Evolutionary conservation across 108 stramenopile genomes (phyloP).

Genomic region (Nitzschia inconspicua): DNA sequence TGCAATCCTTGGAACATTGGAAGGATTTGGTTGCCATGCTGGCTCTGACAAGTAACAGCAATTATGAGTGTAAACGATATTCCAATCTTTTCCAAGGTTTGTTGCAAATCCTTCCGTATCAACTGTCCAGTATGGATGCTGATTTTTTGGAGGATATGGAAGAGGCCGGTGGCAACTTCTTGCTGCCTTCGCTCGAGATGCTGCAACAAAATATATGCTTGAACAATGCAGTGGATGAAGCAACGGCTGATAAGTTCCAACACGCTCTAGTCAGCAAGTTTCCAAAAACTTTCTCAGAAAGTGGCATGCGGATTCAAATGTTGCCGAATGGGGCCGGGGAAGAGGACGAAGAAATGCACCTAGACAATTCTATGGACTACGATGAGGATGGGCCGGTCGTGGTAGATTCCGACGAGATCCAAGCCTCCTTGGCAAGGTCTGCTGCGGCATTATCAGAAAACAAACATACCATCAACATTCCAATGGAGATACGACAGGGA

Average conservation of each 20-base stretch:
- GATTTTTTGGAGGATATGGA: constrained; percentile 79
- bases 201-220: constrained; percentile 20
- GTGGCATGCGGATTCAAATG: neutral
- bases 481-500: constrained; percentile 10
- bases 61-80: neutral
- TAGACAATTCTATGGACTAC: constrained; percentile 33
- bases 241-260: constrained; percentile 9
- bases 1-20: constrained; percentile 81
- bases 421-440: constrained; percentile 59
- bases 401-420: constrained; percentile 51
- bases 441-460: neutral
- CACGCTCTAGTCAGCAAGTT: constrained; percentile 14
- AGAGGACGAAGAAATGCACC: constrained; percentile 12
- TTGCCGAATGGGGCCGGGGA: neutral
- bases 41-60: constrained; percentile 10
- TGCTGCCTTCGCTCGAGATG: constrained; percentile 43
- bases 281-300: constrained; percentile 12
- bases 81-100: constrained; percentile 38
- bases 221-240: neutral
- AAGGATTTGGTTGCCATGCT: constrained; percentile 50
- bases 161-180: constrained; percentile 63
- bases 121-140: constrained; percentile 60
- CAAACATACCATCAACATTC: neutral
- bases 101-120: constrained; percentile 37
- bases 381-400: constrained; percentile 77